A percentile compares a stretch with the other conserved stretches of the same genome.
These are phyloP conservation scores for Punica granatum DNA, from an alignment of 345 rosid species.

Conservation along the genomic window DNA sequence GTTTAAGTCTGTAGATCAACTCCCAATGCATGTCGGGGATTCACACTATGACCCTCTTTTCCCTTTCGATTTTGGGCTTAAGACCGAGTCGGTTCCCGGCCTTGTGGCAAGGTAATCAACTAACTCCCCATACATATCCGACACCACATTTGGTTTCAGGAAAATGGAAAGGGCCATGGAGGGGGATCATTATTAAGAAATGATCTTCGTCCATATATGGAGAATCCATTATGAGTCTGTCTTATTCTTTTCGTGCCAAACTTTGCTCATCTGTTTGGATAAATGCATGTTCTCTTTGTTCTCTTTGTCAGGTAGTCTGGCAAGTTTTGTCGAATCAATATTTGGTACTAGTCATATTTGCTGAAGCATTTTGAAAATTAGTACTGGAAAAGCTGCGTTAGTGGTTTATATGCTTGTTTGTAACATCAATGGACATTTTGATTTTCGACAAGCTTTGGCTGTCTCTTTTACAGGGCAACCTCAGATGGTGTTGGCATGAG, in stretches of 20 bases:
- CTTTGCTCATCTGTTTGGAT: neutral
- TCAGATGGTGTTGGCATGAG: neutral
- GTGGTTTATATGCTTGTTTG: neutral
- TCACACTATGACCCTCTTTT: constrained; percentile 74
- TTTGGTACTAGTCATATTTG: neutral
- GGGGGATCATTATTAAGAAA: too few relatives aligned
- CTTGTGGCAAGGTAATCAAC: constrained; percentile 45
- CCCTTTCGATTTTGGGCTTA: constrained; percentile 73
- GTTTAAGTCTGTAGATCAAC: constrained; percentile 80
- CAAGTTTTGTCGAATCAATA: neutral
- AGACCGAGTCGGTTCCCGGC: constrained; percentile 52
- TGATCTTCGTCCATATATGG: neutral
- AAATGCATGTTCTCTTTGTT: neutral
- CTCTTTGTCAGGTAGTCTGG: neutral
- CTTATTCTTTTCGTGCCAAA: neutral
- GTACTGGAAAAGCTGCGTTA: neutral
- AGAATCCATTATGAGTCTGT: neutral
- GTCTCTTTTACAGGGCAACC: constrained; percentile 6
- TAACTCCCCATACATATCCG: neutral
- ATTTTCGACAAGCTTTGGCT: neutral
- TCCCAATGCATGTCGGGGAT: constrained; percentile 88
- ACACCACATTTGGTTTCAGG: neutral
- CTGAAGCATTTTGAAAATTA: neutral
- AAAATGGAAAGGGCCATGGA: too few relatives aligned
- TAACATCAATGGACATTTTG: neutral